Base-by-base conservation (phyloP, 441 rosid species). In the Manihot esculenta region DNA sequence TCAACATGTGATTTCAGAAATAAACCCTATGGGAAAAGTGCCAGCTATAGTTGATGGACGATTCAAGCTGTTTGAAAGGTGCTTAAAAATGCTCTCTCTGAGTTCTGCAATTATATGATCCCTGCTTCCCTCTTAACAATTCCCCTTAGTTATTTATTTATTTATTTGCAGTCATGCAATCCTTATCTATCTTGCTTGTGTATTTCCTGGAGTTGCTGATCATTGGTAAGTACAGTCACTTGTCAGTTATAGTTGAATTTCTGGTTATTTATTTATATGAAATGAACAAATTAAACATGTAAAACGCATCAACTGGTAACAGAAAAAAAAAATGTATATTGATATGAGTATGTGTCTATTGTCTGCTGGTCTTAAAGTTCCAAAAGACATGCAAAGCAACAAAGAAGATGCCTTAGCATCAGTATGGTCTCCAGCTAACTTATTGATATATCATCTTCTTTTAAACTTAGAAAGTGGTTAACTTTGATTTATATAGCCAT, bases 1-100 rank as follows among this genome's bases (percentile, higher is more conserved):
- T 62, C n/a, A 18, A 62, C 35, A 68, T 77, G 24, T 58, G 26
- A 66, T 80, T 80, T 57, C 88, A 90, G 97, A 81, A 18, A 78
- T 92, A 71, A 94, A 92, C 70, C 96, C 99, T 24, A 68, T 89
- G 88, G 69, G 72, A 51, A 78, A 85, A 74, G 84, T 94, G 72
- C 99, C 99, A 5, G 87, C 88, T 66, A 85, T 94, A 61, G 85
- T 86, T 74, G 99, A 94, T 82, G 99, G 97, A 72, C 86, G 88
- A 62, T 82, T 90, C 77, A 88, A 83, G 84, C 88, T 94, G 42
- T 94, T 85, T 66, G 99, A 94, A 81, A 94, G 99, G 99, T 93
- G 75, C 21, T 41, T 73, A 15, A 51, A 7, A 14, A 21, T 20
- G 26, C 20, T 27, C 10, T 66, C 42, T 10, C 13, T 27, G 42